A percentile compares a stretch with the other conserved stretches of the same genome.
These are phyloP conservation scores for Scedosporium aurantiacum DNA, from an alignment of 2,329 filamentous ascomycete genomes.

Conservation along the genomic window DNA sequence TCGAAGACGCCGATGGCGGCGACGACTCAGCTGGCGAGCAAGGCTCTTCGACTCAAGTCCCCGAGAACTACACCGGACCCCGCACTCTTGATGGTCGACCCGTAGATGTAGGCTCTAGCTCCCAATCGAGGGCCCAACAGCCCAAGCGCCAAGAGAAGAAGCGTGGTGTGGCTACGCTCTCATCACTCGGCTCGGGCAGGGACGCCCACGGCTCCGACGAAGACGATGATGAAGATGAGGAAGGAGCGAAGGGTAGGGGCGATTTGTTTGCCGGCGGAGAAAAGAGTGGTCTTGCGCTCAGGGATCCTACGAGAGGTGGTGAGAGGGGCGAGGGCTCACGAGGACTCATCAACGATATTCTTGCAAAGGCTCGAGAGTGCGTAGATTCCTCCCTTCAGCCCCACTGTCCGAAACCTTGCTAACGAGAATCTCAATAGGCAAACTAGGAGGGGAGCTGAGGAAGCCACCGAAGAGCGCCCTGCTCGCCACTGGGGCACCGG, in stretches of 20 bases:
- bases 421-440: neutral
- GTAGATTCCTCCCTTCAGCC: slow-evolving; percentile 12
- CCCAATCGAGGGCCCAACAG: slow-evolving; percentile 24
- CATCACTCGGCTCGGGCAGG: slow-evolving; percentile 32
- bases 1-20: slow-evolving; percentile 42
- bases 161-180: slow-evolving; percentile 50
- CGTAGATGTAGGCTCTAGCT: slow-evolving; percentile 30
- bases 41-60: slow-evolving; percentile 8
- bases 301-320: slow-evolving; percentile 44
- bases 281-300: slow-evolving; percentile 64
- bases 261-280: slow-evolving; percentile 78
- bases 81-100: slow-evolving; percentile 53
- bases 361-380: slow-evolving; percentile 53
- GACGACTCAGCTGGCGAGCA: slow-evolving; percentile 22
- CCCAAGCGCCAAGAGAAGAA: slow-evolving; percentile 26
- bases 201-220: slow-evolving; percentile 36
- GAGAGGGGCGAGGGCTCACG: slow-evolving; percentile 33
- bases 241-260: slow-evolving; percentile 46
- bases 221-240: slow-evolving; percentile 40
- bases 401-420: neutral
- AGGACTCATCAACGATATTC: slow-evolving; percentile 50
- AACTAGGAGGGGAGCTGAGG: neutral
- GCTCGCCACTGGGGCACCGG: slow-evolving; percentile 50
- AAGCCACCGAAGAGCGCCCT: neutral
- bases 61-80: slow-evolving; percentile 45